Percentiles rank a stretch among this genome's conserved stretches.
phyloP scores from a whole-genome alignment of 805 yeast genomes.

The Kazachstania africana region DNA sequence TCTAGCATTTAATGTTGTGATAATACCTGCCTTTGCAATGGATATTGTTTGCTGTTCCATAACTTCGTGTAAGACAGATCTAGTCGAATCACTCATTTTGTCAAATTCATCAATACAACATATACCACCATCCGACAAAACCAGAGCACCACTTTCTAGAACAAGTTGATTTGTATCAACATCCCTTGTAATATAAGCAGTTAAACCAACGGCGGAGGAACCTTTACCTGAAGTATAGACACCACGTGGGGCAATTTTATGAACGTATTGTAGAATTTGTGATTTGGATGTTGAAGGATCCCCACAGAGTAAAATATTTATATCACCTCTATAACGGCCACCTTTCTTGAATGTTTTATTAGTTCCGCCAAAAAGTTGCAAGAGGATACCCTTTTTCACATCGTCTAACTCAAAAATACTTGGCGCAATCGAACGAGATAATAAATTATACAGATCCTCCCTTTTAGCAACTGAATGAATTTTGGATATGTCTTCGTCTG shows the following conservation, averaged over 20 bases:
- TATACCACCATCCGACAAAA: constrained; percentile 93
- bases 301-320: constrained; percentile 85
- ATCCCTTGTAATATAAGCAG: constrained; percentile 94
- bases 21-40: constrained; percentile 96
- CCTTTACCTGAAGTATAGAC: constrained; percentile 98
- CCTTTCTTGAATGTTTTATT: constrained; percentile 81
- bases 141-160: constrained; percentile 91
- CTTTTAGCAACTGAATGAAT: constrained; percentile 55
- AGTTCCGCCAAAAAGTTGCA: constrained; percentile 93
- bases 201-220: constrained; percentile 96
- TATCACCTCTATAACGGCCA: constrained; percentile 92
- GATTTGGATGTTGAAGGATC: constrained; percentile 98
- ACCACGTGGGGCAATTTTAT: constrained; percentile 95
- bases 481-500: constrained; percentile 55
- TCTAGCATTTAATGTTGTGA: constrained; percentile 91
- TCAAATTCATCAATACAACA: constrained; percentile 99
- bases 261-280: constrained; percentile 87
- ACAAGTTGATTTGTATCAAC: constrained; percentile 88
- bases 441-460: constrained; percentile 70
- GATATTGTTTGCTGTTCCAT: constrained; percentile 99
- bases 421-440: constrained; percentile 92
- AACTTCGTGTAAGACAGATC: constrained; percentile 94
- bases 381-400: constrained; percentile 85
- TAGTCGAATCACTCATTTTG: constrained; percentile 88
- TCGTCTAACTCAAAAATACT: constrained; percentile 93